Base-by-base conservation (phyloP, 768 basidiomycete species). In the Mycena metata region DNA sequence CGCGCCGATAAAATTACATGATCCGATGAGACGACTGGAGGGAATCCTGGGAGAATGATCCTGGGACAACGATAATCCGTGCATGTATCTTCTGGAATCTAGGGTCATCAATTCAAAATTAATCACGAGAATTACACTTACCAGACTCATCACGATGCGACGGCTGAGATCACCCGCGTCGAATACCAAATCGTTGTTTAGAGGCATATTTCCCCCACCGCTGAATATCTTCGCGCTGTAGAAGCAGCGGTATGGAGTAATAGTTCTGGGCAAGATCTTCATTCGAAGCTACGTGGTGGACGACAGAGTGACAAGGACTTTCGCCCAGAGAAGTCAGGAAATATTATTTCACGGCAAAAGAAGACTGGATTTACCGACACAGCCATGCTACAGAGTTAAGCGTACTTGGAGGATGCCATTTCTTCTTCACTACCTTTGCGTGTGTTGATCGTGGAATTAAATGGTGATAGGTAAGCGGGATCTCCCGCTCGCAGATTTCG, bases 341-440 rank as follows among this genome's bases (percentile, higher is more conserved):
- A n/a, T n/a, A n/a, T n/a, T n/a, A n/a, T n/a, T n/a, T n/a, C n/a
- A n/a, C n/a, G n/a, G n/a, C n/a, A n/a, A n/a, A n/a, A n/a, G n/a
- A n/a, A n/a, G 36, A 36, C 36, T 36, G 36, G 36, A n/a, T 12
- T 36, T 6, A 84, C 84, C 87, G 76, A 73, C 88, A 90, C 24
- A 89, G 77, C 88, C 87, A 90, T 19, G 88, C 89, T 11, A 90
- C 88, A 7, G 85, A 84, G 67, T 87, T 87, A 33, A 89, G 58
- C 83, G 85, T 83, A 39, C 77, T 73, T 72, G 85, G 82, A 0
- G 83, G 76, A 73, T 89, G 88, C 88, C 88, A 88, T 52, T 82
- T 84, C 75, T 83, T 85, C 80, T 88, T 89, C 45, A 85, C 70
- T n/a, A 79, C 87, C 74, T 88, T 89, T 2, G 80, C 77, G 66